Evolutionary conservation across 495 filamentous ascomycete genomes (phyloP).

Genomic region (Penicillium macrosclerotiorum): DNA sequence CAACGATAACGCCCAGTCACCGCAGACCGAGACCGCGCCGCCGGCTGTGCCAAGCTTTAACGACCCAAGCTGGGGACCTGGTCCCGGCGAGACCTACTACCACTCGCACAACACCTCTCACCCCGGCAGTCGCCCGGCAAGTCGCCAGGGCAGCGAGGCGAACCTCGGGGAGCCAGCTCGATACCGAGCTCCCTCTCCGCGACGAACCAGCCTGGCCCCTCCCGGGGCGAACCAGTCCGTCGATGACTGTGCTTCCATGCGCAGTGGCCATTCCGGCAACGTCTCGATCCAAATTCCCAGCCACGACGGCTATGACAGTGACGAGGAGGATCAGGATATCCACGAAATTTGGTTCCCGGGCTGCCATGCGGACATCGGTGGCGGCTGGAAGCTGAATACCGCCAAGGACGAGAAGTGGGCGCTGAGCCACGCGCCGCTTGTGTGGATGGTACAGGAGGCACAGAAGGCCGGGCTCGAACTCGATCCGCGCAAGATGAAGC

Average conservation of each 20-base stretch:
- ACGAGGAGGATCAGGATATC: constrained; percentile 68
- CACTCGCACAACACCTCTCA: constrained; percentile 27
- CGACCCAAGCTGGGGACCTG: constrained; percentile 18
- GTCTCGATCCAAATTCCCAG: constrained; percentile 38
- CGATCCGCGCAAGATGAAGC: constrained; percentile 63
- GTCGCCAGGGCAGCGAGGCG: constrained; percentile 16
- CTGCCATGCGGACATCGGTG: constrained; percentile 79
- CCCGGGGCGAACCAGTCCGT: constrained; percentile 25
- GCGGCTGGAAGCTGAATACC: constrained; percentile 67
- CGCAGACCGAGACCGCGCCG: neutral
- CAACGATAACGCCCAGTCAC: constrained; percentile 20
- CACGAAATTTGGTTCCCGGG: constrained; percentile 85
- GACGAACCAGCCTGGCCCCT: constrained; percentile 27
- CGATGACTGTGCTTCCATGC: constrained; percentile 37
- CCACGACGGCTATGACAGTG: constrained; percentile 53
- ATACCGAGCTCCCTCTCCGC: constrained; percentile 45
- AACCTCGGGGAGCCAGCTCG: constrained; percentile 15
- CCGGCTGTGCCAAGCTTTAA: constrained; percentile 1
- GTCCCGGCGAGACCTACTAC: constrained; percentile 33
- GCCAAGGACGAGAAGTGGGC: constrained; percentile 58
- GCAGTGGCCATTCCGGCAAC: constrained; percentile 35
- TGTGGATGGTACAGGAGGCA: constrained; percentile 85
- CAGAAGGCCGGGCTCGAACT: constrained; percentile 70
- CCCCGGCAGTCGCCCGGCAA: too few species aligned
- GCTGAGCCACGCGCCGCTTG: constrained; percentile 71